Base-by-base conservation (phyloP, 2,329 filamentous ascomycete species). In the Trichothecium roseum region DNA sequence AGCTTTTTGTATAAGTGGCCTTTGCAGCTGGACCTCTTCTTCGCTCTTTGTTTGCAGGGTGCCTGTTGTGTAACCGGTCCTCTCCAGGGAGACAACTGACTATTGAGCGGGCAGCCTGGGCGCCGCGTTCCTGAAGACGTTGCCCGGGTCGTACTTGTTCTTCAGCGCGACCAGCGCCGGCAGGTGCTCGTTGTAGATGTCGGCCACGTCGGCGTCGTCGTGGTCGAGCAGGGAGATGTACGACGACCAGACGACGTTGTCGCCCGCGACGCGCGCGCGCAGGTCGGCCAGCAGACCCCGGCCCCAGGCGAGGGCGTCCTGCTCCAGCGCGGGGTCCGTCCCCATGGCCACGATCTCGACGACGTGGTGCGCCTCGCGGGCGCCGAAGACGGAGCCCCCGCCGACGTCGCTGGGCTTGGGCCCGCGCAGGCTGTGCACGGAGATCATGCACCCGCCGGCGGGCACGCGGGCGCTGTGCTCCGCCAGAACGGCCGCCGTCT, bases 81-180 rank as follows among this genome's bases (percentile, higher is more conserved):
- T n/a, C n/a, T n/a, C n/a, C n/a, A n/a, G n/a, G n/a, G n/a, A n/a
- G n/a, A n/a, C n/a, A 24, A 24, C 20, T 24, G 10, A 6, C 20
- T 24, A 24, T 10, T 24, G 20, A 24, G 20, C 20, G 6, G 20
- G 20, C 14, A 35, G 10, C 17, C 26, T 35, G 9, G 33, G 33
- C n/a, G 33, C 12, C 4, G 36, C 36, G 27, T 33, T 14, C 9
- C 27, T 37, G 36, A 37, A 37, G n/a, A 37, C 30, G 6, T 34
- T 28, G 2, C 24, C 22, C 8, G 37, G 37, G 15, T 38, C 37
- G 26, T 30, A 35, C n/a, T 29, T 29, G 12, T 10, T 18, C 37
- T 38, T 38, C 31, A 38, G 16, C 17, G 34, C 37, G 15, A 20
- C 34, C 13, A 29, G 18, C 6, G 26, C 14, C 5, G 14, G 9